phyloP scores from a whole-genome alignment of 768 basidiomycete genomes.

The Phylloporus rhodoxanthus region DNA sequence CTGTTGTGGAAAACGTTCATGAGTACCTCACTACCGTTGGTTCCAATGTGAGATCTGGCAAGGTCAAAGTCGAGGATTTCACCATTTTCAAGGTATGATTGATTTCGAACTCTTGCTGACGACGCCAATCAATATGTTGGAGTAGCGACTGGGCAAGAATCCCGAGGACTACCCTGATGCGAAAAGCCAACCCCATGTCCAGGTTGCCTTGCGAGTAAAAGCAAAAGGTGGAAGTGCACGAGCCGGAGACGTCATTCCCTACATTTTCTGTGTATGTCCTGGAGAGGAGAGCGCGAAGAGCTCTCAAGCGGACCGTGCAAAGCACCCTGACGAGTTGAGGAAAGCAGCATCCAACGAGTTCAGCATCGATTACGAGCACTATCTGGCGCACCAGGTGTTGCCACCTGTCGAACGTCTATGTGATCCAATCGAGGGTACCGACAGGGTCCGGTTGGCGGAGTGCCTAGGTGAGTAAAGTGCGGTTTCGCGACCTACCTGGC shows the following conservation, averaged over 20 bases:
- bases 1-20: constrained; percentile 85
- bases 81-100: constrained; percentile 81
- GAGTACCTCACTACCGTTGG: constrained; percentile 78
- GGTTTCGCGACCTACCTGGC: background rate
- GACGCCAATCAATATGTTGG: background rate
- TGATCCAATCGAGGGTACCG: constrained; percentile 94
- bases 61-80: constrained; percentile 85
- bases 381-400: constrained; percentile 84
- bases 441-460: constrained; percentile 86
- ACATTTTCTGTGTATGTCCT: constrained; percentile 83
- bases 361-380: constrained; percentile 87
- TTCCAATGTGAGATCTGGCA: constrained; percentile 71
- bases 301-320: constrained; percentile 84
- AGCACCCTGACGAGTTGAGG: constrained; percentile 89
- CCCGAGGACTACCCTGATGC: constrained; percentile 96
- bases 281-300: constrained; percentile 66
- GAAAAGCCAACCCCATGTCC: constrained; percentile 93
- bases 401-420: constrained; percentile 94
- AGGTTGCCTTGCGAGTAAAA: constrained; percentile 90
- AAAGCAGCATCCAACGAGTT: constrained; percentile 52
- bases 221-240: constrained; percentile 73
- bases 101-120: background rate
- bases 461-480: constrained; percentile 65
- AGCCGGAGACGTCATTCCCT: constrained; percentile 90
- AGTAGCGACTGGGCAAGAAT: constrained; percentile 88